Evolutionary conservation across 106 monocot species (phyloP).

Genomic region (Xerophyta viscosa): DNA sequence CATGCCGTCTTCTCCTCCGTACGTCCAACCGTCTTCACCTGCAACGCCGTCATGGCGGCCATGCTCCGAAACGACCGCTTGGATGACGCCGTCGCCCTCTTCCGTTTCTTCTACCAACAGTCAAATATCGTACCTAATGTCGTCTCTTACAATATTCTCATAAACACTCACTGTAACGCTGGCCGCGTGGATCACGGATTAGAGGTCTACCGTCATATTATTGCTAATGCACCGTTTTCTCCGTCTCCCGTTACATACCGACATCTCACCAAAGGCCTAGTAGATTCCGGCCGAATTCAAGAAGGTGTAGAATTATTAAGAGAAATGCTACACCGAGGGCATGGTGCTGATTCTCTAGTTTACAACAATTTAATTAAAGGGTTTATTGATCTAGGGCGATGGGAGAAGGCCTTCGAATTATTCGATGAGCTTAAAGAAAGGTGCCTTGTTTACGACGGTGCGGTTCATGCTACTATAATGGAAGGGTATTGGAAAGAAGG

Average conservation of each 20-base stretch:
- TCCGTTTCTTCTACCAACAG: conserved; percentile 76
- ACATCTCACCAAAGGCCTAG: conserved; percentile 90
- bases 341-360: conserved; percentile 90
- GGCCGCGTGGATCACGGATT: conserved; percentile 58
- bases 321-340: conserved; percentile 80
- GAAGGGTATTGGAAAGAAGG: conserved; percentile 73
- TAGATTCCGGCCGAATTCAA: conserved; percentile 51
- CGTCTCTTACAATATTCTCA: conserved; percentile 89
- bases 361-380: conserved; percentile 84
- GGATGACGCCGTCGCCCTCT: conserved; percentile 65
- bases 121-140: conserved; percentile 80
- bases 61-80: conserved; percentile 51
- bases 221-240: conserved; percentile 76
- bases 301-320: conserved; percentile 75
- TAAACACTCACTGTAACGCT: conserved; percentile 60
- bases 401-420: conserved; percentile 74
- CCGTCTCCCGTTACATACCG: conserved; percentile 88
- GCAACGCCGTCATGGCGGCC: conserved; percentile 78
- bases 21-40: conserved; percentile 96
- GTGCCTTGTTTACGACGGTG: conserved; percentile 81
- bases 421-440: conserved; percentile 80
- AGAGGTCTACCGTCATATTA: conserved; percentile 60
- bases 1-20: conserved; percentile 60
- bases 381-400: conserved; percentile 61
- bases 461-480: conserved; percentile 82